Percentiles rank a stretch among this genome's conserved stretches.
These are phyloP conservation scores for Penicillium pancosmium DNA, from an alignment of 495 filamentous ascomycete species.

Conservation along the genomic window DNA sequence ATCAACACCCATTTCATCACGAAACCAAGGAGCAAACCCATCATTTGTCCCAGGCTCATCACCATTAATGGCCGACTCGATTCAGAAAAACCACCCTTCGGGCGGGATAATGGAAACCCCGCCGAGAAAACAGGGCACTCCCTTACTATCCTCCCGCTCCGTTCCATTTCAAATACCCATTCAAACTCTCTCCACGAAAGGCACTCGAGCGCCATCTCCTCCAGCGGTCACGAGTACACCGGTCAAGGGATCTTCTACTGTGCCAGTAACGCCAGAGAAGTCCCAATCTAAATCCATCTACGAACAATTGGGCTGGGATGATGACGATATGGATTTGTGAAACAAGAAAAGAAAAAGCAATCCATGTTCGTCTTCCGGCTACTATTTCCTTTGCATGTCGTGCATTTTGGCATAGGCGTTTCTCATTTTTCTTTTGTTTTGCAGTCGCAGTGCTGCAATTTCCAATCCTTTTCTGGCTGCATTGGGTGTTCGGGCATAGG, in stretches of 20 bases:
- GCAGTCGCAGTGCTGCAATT: background rate
- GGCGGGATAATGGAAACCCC: slow-evolving; percentile 45
- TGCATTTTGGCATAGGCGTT: slow-evolving; percentile 12
- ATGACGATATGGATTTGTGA: slow-evolving; percentile 57
- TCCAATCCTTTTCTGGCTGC: background rate
- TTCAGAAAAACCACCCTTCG: slow-evolving; percentile 5
- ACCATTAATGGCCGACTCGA: slow-evolving; percentile 18
- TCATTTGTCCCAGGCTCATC: slow-evolving; percentile 12
- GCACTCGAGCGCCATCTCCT: slow-evolving; percentile 16
- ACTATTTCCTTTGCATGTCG: background rate
- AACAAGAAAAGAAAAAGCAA: background rate
- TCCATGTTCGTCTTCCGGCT: no score
- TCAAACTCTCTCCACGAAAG: slow-evolving; percentile 7
- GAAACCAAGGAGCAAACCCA: slow-evolving; percentile 17
- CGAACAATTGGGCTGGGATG: slow-evolving; percentile 76
- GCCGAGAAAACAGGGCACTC: slow-evolving; percentile 33
- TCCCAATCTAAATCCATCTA: slow-evolving; percentile 60
- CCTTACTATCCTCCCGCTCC: slow-evolving; percentile 12
- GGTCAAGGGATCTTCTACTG: slow-evolving; percentile 24
- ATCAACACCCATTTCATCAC: slow-evolving; percentile 38
- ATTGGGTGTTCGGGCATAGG: background rate
- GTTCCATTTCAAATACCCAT: slow-evolving; percentile 6
- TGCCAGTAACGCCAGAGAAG: slow-evolving; percentile 48
- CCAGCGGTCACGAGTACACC: slow-evolving; percentile 27
- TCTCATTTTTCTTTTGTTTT: background rate